Conservation (phyloP, 208 protist species). For the Histomonas meleagridis region DNA sequence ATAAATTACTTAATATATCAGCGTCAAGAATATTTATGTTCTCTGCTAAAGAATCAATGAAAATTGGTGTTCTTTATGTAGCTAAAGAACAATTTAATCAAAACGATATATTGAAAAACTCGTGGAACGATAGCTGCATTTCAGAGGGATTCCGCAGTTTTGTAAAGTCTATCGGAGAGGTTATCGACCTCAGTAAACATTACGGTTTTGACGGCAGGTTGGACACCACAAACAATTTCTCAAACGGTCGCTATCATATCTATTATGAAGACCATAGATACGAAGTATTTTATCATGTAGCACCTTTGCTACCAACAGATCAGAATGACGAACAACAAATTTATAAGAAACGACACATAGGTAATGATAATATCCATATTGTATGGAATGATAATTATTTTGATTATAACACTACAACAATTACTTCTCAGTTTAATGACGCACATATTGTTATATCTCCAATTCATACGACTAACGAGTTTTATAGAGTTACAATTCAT, state of each 20-base stretch:
- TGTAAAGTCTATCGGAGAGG: not conserved
- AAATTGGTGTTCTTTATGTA: slow-evolving; percentile 2
- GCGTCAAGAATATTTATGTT: no score
- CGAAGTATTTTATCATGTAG: not conserved
- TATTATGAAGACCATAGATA: not conserved
- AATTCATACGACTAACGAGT: not conserved
- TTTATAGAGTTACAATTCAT: no score
- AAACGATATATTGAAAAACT: not conserved
- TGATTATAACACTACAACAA: not conserved
- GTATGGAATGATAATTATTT: not conserved
- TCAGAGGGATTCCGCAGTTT: not conserved
- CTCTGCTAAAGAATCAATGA: not conserved
- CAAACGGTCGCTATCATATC: slow-evolving; percentile 3
- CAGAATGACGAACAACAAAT: slow-evolving; percentile 16
- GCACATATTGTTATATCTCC: slow-evolving; percentile 21
- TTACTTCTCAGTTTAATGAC: slow-evolving; percentile 23
- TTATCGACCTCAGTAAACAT: not conserved
- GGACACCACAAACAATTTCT: not conserved
- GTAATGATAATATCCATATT: slow-evolving; percentile 13
- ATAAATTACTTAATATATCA: no score
- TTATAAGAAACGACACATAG: slow-evolving; percentile 28
- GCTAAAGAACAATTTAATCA: not conserved
- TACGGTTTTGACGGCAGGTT: not conserved
- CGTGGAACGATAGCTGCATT: not conserved
- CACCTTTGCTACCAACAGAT: slow-evolving; percentile 9